Percentiles rank a stretch among this genome's conserved stretches.
These are phyloP conservation scores for Nannizzia gypsea DNA, from an alignment of 2,329 filamentous ascomycete species.

Conservation along the genomic window DNA sequence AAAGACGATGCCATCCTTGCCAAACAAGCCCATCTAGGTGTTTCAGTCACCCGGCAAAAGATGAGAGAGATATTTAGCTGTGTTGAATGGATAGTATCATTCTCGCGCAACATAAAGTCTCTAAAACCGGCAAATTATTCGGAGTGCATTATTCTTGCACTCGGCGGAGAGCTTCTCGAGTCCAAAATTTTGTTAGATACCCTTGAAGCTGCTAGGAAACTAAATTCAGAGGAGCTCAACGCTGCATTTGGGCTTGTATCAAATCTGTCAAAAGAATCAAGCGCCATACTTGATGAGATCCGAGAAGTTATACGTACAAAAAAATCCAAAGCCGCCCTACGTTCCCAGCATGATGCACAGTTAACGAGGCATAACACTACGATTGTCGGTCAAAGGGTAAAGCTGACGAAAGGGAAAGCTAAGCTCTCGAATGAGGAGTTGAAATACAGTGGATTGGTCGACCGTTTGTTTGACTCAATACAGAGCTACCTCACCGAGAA, in stretches of 20 bases:
- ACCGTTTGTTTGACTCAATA: conserved; percentile 36
- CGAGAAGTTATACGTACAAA: conserved; percentile 37
- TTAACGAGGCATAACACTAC: conserved; percentile 45
- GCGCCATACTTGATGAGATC: conserved; percentile 37
- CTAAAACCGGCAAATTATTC: conserved; percentile 23
- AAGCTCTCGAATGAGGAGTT: conserved; percentile 42
- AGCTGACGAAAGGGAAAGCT: conserved; percentile 46
- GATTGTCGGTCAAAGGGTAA: conserved; percentile 48
- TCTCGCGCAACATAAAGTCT: conserved; percentile 21
- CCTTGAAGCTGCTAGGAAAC: conserved; percentile 41
- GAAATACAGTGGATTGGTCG: conserved; percentile 44
- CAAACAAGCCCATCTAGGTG: conserved; percentile 26
- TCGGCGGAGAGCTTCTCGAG: conserved; percentile 42
- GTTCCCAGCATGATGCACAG: conserved; percentile 63
- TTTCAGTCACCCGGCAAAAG: conserved; percentile 30
- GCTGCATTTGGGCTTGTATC: conserved; percentile 31
- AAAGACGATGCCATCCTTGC: conserved; percentile 40
- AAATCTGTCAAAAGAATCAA: conserved; percentile 27
- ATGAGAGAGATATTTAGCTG: conserved; percentile 29
- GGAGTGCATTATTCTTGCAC: conserved; percentile 29
- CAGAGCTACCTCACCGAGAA: conserved; percentile 35
- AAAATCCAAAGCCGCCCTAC: conserved; percentile 42
- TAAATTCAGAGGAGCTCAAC: conserved; percentile 40
- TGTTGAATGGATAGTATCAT: conserved; percentile 20
- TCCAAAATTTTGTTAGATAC: conserved; percentile 43